A percentile compares a stretch with the other conserved stretches of the same genome.
Evolutionary conservation across 306 rosid species (phyloP).

Genomic region (Ceratonia siliqua): DNA sequence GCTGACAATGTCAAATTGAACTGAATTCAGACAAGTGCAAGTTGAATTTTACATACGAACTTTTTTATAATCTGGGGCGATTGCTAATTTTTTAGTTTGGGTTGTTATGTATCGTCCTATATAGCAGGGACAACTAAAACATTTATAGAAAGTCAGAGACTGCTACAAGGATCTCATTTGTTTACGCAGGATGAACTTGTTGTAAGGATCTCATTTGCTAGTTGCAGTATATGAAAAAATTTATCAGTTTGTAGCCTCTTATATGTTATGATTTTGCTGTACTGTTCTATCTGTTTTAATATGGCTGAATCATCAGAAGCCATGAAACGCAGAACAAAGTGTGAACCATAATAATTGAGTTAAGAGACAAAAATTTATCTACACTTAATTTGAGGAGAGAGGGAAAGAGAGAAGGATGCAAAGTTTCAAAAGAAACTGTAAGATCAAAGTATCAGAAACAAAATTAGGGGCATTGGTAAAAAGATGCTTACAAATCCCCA

Average conservation of each 20-base stretch:
- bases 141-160: not conserved
- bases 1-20: not conserved
- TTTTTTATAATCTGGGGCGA: not conserved
- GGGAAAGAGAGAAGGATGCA: not conserved
- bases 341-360: not conserved
- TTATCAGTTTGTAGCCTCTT: not conserved
- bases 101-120: not conserved
- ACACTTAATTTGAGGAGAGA: not conserved
- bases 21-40: too few relatives aligned
- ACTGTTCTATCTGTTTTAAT: not conserved
- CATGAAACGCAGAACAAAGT: not conserved
- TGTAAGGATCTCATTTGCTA: too few relatives aligned
- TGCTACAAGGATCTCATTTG: not conserved
- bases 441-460: constrained; percentile 13
- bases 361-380: not conserved
- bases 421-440: not conserved
- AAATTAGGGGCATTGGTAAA: not conserved
- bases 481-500: constrained; percentile 94
- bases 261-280: not conserved
- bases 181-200: too few relatives aligned
- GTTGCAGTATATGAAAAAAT: too few relatives aligned
- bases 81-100: not conserved
- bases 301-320: not conserved
- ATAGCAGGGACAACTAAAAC: not conserved
- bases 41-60: too few relatives aligned